Conservation (phyloP, 768 basidiomycete genomes). For the Rhodotorula diobovata region DNA sequence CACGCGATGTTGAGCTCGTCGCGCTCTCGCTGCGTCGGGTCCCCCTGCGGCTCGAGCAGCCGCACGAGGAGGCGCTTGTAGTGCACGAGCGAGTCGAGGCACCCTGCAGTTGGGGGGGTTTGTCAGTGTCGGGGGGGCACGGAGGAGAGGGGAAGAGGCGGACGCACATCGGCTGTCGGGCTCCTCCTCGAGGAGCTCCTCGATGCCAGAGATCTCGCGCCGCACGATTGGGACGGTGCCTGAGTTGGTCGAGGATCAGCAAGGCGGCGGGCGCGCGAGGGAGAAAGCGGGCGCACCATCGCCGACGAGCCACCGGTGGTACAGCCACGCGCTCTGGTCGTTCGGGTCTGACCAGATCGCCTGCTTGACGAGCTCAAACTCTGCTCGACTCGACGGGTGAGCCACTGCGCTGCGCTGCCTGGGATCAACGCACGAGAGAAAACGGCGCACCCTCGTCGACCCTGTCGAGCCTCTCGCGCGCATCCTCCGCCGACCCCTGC, state of each 20-base stretch:
- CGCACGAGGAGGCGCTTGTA: slow-evolving; percentile 69
- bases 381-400: slow-evolving; percentile 50
- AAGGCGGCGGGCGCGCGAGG: not conserved
- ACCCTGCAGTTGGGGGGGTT: slow-evolving; percentile 59
- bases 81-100: slow-evolving; percentile 82
- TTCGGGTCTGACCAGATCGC: slow-evolving; percentile 95
- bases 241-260: slow-evolving; percentile 41
- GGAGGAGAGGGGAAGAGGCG: not conserved
- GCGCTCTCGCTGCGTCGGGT: slow-evolving; percentile 44
- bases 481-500: slow-evolving; percentile 50
- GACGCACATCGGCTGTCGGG: slow-evolving; percentile 84
- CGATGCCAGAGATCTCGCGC: slow-evolving; percentile 71
- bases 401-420: not conserved
- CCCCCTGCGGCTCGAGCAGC: slow-evolving; percentile 49
- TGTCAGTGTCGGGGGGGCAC: too few species aligned
- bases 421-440: not conserved
- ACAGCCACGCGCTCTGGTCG: slow-evolving; percentile 97
- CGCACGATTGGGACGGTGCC: slow-evolving; percentile 63
- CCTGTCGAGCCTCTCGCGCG: slow-evolving; percentile 53
- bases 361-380: slow-evolving; percentile 85
- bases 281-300: slow-evolving; percentile 53
- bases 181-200: slow-evolving; percentile 79
- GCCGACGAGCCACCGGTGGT: slow-evolving; percentile 95
- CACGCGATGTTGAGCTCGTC: slow-evolving; percentile 57
- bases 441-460: slow-evolving; percentile 64